These are phyloP conservation scores for Mycena metata DNA, from an alignment of 768 basidiomycete species.

Conservation along the genomic window DNA sequence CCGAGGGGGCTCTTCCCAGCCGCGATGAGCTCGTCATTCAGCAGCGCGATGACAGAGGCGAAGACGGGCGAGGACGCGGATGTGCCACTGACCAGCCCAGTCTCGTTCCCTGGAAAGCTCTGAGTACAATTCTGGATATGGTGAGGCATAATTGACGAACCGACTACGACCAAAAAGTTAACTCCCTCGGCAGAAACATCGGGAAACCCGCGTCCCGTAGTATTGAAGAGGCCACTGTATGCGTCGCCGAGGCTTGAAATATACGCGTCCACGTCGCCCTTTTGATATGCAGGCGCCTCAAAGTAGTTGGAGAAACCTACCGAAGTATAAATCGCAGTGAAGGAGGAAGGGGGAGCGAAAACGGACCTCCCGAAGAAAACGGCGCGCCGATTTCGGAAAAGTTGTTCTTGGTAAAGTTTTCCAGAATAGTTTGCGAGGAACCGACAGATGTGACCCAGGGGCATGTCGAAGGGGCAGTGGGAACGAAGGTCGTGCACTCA, in stretches of 20 bases:
- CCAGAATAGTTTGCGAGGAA: no score
- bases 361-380: no score
- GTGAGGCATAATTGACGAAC: conserved; percentile 8
- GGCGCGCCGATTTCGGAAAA: conserved; percentile 25
- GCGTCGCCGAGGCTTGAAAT: conserved; percentile 40
- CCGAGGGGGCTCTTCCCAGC: no score
- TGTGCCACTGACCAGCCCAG: conserved; percentile 52
- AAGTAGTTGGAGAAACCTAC: conserved; percentile 59
- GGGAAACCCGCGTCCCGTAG: conserved; percentile 36
- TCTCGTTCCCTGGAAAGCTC: conserved; percentile 14
- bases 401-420: conserved; percentile 32
- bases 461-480: conserved; percentile 36
- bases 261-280: conserved; percentile 45
- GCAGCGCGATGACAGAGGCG: no score
- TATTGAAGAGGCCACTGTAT: no score
- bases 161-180: conserved; percentile 25
- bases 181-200: conserved; percentile 33
- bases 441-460: conserved; percentile 43
- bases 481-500: conserved; percentile 32
- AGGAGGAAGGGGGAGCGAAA: conserved; percentile 6
- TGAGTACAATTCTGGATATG: not conserved
- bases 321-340: conserved; percentile 31
- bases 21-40: no score
- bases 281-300: conserved; percentile 50
- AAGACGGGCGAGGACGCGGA: conserved; percentile 55